phyloP scores from a whole-genome alignment of 1,284 basidiomycete species.

The Meripilus lineatus region DNA sequence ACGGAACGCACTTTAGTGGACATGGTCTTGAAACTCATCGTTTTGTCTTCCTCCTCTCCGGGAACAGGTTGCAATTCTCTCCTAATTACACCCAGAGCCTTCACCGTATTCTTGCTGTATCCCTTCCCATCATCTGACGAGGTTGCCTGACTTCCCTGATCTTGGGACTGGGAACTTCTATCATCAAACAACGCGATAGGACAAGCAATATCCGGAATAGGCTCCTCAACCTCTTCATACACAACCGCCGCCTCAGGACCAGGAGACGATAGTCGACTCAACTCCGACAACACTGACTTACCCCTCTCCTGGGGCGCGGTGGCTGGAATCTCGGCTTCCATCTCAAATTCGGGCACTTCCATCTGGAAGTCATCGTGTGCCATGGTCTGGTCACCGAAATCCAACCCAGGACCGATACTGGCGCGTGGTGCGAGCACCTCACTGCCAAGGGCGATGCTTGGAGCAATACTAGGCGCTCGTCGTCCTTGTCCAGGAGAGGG shows the following conservation, averaged over 20 bases:
- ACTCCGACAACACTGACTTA: conserved; percentile 41
- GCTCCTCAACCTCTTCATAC: conserved; percentile 58
- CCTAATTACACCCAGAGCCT: conserved; percentile 81
- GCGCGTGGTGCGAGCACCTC: conserved; percentile 44
- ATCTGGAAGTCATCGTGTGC: conserved; percentile 64
- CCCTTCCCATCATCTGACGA: conserved; percentile 59
- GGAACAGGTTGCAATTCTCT: conserved; percentile 61
- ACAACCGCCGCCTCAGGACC: conserved; percentile 43
- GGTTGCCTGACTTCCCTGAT: conserved; percentile 44
- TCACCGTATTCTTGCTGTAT: conserved; percentile 87
- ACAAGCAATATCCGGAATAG: conserved; percentile 66
- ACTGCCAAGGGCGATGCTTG: conserved; percentile 49
- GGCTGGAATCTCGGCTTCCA: conserved; percentile 26
- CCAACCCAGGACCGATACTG: conserved; percentile 43
- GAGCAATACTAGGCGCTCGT: conserved; percentile 56
- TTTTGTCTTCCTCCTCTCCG: conserved; percentile 49
- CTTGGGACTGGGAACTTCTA: conserved; percentile 42
- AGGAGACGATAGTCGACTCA: conserved; percentile 67
- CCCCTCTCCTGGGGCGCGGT: conserved; percentile 28
- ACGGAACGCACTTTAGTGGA: conserved; percentile 64
- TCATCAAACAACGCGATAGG: conserved; percentile 83
- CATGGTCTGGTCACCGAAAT: conserved; percentile 44
- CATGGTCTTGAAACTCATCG: conserved; percentile 70
- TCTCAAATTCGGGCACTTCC: conserved; percentile 37
- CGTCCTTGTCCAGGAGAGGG: conserved; percentile 71